A percentile compares a stretch with the other conserved stretches of the same genome.
These are phyloP conservation scores for Lotmaria passim DNA, from an alignment of 208 protist genomes.

Conservation along the genomic window DNA sequence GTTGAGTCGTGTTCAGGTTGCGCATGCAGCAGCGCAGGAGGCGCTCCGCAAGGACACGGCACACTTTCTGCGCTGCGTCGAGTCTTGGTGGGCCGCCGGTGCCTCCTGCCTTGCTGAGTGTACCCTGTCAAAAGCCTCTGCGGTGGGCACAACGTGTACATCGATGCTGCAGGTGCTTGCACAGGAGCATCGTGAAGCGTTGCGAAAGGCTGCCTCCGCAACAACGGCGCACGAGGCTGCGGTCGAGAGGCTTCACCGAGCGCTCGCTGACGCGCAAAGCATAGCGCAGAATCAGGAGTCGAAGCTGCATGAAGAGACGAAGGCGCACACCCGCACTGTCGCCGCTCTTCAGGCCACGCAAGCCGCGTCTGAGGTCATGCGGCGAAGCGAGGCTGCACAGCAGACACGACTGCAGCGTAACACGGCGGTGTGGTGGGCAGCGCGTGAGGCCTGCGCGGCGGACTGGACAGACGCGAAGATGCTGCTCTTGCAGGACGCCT, in stretches of 20 bases:
- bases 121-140: neutral
- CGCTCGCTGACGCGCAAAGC: constrained; percentile 6
- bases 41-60: neutral
- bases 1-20: neutral
- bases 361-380: neutral
- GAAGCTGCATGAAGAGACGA: constrained; percentile 10
- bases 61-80: neutral
- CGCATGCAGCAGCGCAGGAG: neutral
- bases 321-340: constrained; percentile 16
- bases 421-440: constrained; percentile 16
- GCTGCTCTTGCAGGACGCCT: constrained; percentile 1
- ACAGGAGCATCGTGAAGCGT: neutral
- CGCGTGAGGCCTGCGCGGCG: constrained; percentile 4
- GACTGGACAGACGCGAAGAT: constrained; percentile 20
- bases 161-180: neutral
- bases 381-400: neutral
- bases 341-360: constrained; percentile 14
- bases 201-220: neutral
- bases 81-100: constrained; percentile 5
- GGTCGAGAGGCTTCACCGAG: neutral
- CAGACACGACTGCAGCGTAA: neutral
- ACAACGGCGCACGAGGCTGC: neutral
- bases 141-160: neutral
- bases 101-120: neutral
- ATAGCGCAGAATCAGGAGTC: neutral